phyloP scores from a whole-genome alignment of 1,284 basidiomycete genomes.

The Puccinia triticina region DNA sequence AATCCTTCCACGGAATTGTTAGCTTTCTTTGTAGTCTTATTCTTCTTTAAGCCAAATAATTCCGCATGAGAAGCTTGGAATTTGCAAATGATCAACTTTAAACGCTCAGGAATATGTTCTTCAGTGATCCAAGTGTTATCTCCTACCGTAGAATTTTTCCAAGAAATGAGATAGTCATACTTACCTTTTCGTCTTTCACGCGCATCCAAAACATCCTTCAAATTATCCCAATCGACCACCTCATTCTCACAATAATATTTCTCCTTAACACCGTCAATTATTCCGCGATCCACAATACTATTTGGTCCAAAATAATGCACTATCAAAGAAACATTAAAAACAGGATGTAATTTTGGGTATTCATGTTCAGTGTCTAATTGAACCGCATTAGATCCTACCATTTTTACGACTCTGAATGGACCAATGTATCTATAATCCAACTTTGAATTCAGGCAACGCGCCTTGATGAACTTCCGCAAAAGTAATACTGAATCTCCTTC shows the following conservation, averaged over 20 bases:
- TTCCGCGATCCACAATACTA: neutral
- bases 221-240: neutral
- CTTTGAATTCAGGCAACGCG: neutral
- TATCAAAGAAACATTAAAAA: neutral
- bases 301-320: neutral
- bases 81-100: too few species aligned
- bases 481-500: neutral
- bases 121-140: neutral
- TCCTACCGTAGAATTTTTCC: neutral
- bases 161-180: neutral
- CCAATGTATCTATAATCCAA: neutral
- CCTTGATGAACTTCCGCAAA: neutral
- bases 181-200: neutral
- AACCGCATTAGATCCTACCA: constrained; percentile 5
- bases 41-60: too few species aligned
- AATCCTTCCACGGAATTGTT: too few species aligned
- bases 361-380: neutral
- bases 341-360: constrained; percentile 9
- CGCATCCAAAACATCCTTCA: too few species aligned
- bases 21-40: too few species aligned
- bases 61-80: too few species aligned
- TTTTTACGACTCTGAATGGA: too few species aligned
- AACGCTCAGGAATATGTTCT: neutral
- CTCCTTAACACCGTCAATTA: neutral
- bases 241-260: neutral